These are phyloP conservation scores for Camelina laxa DNA, from an alignment of 345 rosid species.

Conservation along the genomic window DNA sequence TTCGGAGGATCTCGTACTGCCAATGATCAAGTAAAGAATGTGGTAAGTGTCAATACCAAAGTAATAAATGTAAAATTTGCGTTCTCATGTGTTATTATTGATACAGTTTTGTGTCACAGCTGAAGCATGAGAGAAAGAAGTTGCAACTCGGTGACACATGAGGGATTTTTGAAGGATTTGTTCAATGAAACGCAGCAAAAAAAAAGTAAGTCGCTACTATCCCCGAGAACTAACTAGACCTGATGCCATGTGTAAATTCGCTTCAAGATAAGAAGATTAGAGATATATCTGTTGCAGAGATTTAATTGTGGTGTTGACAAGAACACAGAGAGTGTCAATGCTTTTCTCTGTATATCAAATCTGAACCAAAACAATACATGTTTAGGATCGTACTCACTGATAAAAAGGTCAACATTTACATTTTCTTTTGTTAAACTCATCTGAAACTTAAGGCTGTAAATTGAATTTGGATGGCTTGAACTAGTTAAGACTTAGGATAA, in stretches of 20 bases:
- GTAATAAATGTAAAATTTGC: conserved; percentile 11
- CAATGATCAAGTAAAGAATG: conserved; percentile 72
- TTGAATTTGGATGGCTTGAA: neutral
- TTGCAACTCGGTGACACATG: conserved; percentile 1
- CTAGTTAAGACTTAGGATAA: neutral
- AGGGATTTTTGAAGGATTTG: neutral
- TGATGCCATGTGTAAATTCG: conserved; percentile 16
- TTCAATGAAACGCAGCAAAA: neutral
- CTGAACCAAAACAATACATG: conserved; percentile 18
- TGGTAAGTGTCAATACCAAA: conserved; percentile 55
- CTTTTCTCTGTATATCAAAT: conserved; percentile 10
- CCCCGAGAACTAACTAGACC: neutral
- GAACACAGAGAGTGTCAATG: neutral
- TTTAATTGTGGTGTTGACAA: conserved; percentile 11
- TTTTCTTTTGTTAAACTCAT: neutral
- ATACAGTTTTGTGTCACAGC: conserved; percentile 27
- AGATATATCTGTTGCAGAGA: neutral
- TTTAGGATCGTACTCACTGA: neutral
- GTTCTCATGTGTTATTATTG: neutral
- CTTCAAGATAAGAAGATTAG: neutral
- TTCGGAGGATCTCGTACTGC: conserved; percentile 75
- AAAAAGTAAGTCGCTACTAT: neutral
- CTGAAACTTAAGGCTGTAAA: neutral
- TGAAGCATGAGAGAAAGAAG: conserved; percentile 19
- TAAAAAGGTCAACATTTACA: neutral